These are phyloP conservation scores for Scorias spongiosa DNA, from an alignment of 2,329 filamentous ascomycete genomes.

Conservation along the genomic window DNA sequence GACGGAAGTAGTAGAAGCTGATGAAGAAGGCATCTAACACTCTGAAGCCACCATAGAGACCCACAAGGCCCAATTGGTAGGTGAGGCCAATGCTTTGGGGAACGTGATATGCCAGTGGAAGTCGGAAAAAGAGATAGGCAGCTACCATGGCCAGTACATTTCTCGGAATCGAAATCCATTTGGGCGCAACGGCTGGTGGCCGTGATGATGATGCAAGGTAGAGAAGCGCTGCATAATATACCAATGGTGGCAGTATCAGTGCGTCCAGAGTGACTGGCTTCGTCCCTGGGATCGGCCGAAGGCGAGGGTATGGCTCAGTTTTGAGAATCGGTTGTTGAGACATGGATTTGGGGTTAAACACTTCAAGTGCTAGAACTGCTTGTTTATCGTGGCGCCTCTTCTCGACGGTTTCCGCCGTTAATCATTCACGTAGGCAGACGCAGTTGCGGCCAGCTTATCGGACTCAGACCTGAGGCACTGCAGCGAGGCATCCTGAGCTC, in stretches of 20 bases:
- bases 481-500: no score
- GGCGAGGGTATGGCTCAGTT: conserved; percentile 21
- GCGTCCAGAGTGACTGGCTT: conserved; percentile 25
- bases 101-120: conserved; percentile 28
- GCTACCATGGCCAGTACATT: conserved; percentile 24
- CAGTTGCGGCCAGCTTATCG: no score
- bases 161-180: conserved; percentile 18
- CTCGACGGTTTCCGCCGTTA: no score
- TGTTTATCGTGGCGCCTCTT: no score
- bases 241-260: conserved; percentile 24
- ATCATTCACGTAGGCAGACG: no score
- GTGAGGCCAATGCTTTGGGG: conserved; percentile 31
- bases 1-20: conserved; percentile 24
- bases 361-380: background rate
- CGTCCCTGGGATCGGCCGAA: conserved; percentile 27
- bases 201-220: conserved; percentile 25
- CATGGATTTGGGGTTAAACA: conserved; percentile 9
- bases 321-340: conserved; percentile 7
- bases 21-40: conserved; percentile 31
- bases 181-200: conserved; percentile 19
- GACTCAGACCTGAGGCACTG: no score
- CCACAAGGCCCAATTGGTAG: conserved; percentile 30
- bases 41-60: conserved; percentile 26
- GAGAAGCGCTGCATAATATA: conserved; percentile 28
- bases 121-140: conserved; percentile 25